Evolutionary conservation across 345 rosid species (phyloP).

Genomic region (Erysimum cheiranthoides): DNA sequence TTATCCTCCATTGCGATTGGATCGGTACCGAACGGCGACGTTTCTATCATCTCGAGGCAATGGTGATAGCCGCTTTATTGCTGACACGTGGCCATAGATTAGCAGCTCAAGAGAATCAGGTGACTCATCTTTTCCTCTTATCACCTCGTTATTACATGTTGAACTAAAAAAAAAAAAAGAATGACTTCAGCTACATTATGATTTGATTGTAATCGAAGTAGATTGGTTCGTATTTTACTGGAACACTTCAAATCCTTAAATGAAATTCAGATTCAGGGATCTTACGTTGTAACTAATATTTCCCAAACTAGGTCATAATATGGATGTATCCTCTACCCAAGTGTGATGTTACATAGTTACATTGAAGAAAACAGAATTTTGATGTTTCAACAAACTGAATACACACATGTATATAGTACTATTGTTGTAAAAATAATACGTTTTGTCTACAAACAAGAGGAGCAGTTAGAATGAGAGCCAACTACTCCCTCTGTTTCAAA

Average conservation of each 20-base stretch:
- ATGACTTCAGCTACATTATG: not conserved
- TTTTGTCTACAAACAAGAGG: not conserved
- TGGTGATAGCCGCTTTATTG: conserved; percentile 23
- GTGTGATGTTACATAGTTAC: not conserved
- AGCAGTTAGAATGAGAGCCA: too few species aligned
- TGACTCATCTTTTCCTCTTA: conserved; percentile 15
- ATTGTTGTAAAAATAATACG: not conserved
- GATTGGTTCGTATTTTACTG: not conserved
- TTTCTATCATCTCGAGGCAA: conserved; percentile 31
- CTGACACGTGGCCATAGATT: conserved; percentile 31
- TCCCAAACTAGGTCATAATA: not conserved
- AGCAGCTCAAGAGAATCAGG: conserved; percentile 19
- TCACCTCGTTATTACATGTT: conserved; percentile 13
- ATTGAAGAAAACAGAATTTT: not conserved
- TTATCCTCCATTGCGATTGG: conserved; percentile 26
- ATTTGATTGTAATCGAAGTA: not conserved
- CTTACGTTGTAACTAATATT: not conserved
- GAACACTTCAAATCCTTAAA: not conserved
- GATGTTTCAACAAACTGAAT: conserved; percentile 18
- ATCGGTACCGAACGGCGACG: conserved; percentile 33
- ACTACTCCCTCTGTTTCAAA: too few species aligned
- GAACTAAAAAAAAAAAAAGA: not conserved
- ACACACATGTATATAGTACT: not conserved
- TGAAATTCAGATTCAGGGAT: not conserved
- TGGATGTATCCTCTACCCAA: not conserved